A percentile compares a stretch with the other conserved stretches of the same genome.
Conservation (phyloP, 306 rosid genomes). For the Mimosa bimucronata region DNA sequence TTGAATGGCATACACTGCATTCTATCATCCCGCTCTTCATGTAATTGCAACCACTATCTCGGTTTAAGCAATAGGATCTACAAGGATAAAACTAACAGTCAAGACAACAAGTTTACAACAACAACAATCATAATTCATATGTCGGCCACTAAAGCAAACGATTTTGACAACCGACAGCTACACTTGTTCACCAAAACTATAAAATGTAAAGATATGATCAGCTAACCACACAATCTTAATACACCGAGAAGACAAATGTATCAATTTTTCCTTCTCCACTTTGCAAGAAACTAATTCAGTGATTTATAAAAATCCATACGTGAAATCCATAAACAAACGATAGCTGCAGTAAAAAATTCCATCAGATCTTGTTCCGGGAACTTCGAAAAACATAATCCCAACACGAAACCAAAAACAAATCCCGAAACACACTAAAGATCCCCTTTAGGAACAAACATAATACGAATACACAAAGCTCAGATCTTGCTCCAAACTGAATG, state of each 20-base stretch:
- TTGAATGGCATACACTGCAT: constrained; percentile 96
- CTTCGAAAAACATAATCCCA: constrained; percentile 19
- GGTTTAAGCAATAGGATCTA: constrained; percentile 55
- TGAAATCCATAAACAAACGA: background rate
- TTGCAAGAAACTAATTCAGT: background rate
- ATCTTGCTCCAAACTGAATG: constrained; percentile 45
- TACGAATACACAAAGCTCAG: constrained; percentile 40
- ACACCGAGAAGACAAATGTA: background rate
- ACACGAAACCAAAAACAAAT: constrained; percentile 1
- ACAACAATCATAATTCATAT: background rate
- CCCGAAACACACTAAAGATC: constrained; percentile 30
- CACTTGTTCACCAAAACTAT: background rate
- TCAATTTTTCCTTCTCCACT: background rate
- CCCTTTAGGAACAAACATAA: constrained; percentile 15
- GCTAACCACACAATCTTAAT: background rate
- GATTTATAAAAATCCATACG: background rate
- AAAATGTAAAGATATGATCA: background rate
- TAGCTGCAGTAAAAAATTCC: background rate
- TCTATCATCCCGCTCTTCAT: constrained; percentile 90
- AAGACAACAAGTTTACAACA: background rate
- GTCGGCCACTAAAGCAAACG: background rate
- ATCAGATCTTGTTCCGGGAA: constrained; percentile 51
- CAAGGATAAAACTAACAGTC: constrained; percentile 26
- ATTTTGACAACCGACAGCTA: background rate
- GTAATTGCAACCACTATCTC: constrained; percentile 39